Conservation (phyloP, 192 early-diverging fungal genomes). For the Backusella psychrophila region DNA sequence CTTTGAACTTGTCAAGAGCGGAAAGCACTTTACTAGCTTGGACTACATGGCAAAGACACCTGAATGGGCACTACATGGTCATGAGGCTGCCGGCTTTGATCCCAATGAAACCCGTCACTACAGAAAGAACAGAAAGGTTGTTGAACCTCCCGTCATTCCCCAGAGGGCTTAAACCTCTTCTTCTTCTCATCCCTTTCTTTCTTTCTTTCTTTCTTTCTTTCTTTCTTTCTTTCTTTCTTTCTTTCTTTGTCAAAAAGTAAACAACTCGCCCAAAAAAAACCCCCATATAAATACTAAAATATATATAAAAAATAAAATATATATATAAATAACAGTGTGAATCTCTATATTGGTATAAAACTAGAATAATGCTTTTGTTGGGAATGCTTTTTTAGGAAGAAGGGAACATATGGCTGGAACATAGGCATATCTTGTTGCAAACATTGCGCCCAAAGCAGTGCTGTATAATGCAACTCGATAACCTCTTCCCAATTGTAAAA, state of each 20-base stretch:
- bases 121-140: conserved; percentile 44
- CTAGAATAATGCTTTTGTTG: neutral
- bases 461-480: conserved; percentile 29
- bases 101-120: conserved; percentile 66
- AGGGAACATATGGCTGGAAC: conserved; percentile 14
- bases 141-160: conserved; percentile 11
- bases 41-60: conserved; percentile 73
- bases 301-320: neutral
- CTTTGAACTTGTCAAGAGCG: conserved; percentile 55
- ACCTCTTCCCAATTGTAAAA: conserved; percentile 16
- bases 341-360: neutral
- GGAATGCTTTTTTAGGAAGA: conserved; percentile 6
- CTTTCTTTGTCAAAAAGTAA: neutral
- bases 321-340: neutral
- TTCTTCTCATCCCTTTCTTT: neutral
- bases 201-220: neutral
- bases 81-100: conserved; percentile 65
- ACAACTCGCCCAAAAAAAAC: neutral
- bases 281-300: neutral
- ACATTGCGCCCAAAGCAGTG: conserved; percentile 28
- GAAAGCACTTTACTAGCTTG: conserved; percentile 52
- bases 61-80: conserved; percentile 67
- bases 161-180: neutral
- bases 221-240: neutral
- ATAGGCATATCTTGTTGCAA: conserved; percentile 23